Evolutionary conservation across 202 grass and related monocot species (phyloP), one percentile per base, ranked within the genome.

Genomic region (Musa balbisiana): DNA sequence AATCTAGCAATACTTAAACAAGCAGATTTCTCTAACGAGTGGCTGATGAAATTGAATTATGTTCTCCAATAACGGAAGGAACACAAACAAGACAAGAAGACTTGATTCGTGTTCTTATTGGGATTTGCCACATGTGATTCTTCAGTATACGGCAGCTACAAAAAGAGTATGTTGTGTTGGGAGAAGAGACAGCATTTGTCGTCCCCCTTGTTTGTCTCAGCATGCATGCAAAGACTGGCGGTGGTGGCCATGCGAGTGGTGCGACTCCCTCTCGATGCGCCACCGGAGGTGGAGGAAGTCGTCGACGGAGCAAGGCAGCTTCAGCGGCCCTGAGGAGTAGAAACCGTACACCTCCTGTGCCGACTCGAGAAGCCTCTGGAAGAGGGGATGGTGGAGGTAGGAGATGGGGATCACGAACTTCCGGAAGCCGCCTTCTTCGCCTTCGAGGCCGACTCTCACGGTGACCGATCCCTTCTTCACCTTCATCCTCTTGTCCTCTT

Each of bases 391-490:
- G 89, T 98, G 88, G 62, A 98, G 94, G 81, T 93, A 89, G 1
- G 94, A 90, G 81, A 98, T 98, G 11, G 94, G 94, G 83, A 98
- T 98, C 27, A 86, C 86, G 75, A 98, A 89, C 19, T 87, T 84
- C 43, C 74, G 77, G 76, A 51, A 83, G 3, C 80, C 87, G 11
- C 76, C 78, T 5, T 26, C 84, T 53, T 64, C 92, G 33, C 69
- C 89, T 58, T 86, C 87, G 14, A 69, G 74, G 21, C 88, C 93
- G 20, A 97, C 94, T 2, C 78, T 53, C 69, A 97, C 94, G 0
- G 90, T 81, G 1, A 97, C 74, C 62, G 82, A 97, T 6, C 94
- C 94, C 67, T 97, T 97, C 90, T 97, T 97, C 69, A 97, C 87
- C 82, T 97, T 93, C 73, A 80, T 78, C 72, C 75, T 75, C 81